phyloP scores from a whole-genome alignment of 257 asterid genomes.

The Knoxia roxburghii region DNA sequence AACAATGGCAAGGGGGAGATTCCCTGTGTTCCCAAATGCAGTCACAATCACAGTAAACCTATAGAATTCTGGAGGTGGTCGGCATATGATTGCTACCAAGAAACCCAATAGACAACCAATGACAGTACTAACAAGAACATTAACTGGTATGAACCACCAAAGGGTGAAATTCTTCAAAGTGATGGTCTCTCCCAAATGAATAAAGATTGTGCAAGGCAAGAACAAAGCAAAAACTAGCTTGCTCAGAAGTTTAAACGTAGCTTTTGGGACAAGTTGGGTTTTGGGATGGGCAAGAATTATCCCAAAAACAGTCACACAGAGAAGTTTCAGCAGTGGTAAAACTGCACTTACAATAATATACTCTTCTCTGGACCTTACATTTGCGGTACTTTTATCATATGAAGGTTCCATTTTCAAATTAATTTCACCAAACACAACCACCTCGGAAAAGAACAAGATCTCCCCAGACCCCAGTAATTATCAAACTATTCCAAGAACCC shows the following conservation, averaged over 20 bases:
- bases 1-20: slow-evolving; percentile 82
- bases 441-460: background rate
- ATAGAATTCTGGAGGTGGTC: slow-evolving; percentile 70
- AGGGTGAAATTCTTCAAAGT: slow-evolving; percentile 49
- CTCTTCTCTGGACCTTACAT: slow-evolving; percentile 30
- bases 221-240: slow-evolving; percentile 84
- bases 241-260: slow-evolving; percentile 88
- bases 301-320: slow-evolving; percentile 65
- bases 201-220: slow-evolving; percentile 80
- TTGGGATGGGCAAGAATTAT: slow-evolving; percentile 72
- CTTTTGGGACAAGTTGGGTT: slow-evolving; percentile 64
- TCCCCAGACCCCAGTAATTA: background rate
- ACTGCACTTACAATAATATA: slow-evolving; percentile 50
- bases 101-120: slow-evolving; percentile 77
- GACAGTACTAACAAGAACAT: slow-evolving; percentile 71
- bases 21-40: slow-evolving; percentile 94
- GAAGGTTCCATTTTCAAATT: slow-evolving; percentile 40
- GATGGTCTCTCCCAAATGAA: slow-evolving; percentile 80
- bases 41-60: slow-evolving; percentile 81
- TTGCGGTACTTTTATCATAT: slow-evolving; percentile 1
- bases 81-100: slow-evolving; percentile 60
- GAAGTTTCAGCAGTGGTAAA: slow-evolving; percentile 70
- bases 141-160: slow-evolving; percentile 96
- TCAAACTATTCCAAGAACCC: background rate
- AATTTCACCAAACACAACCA: slow-evolving; percentile 5